phyloP scores from a whole-genome alignment of 2,329 filamentous ascomycete genomes.

The Cordyceps javanica region DNA sequence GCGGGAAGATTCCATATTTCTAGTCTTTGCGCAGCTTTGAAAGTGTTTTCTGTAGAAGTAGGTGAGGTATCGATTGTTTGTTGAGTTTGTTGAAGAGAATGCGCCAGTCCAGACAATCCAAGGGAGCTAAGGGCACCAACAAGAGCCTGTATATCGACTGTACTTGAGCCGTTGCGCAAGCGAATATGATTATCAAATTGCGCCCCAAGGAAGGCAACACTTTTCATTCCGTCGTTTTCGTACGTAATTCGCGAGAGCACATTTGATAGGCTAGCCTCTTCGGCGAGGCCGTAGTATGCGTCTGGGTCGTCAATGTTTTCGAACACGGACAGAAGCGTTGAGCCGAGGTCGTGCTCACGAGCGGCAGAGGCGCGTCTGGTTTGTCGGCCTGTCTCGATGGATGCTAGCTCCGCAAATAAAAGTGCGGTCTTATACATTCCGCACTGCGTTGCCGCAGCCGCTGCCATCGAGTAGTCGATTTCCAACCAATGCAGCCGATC shows the following conservation, averaged over 20 bases:
- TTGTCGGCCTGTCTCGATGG: constrained; percentile 47
- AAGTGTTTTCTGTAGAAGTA: constrained; percentile 62
- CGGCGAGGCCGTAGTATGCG: constrained; percentile 85
- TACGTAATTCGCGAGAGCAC: constrained; percentile 82
- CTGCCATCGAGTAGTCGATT: constrained; percentile 65
- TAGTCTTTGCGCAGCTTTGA: constrained; percentile 72
- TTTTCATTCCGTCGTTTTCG: constrained; percentile 80
- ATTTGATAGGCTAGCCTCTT: constrained; percentile 67
- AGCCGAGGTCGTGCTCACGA: constrained; percentile 50
- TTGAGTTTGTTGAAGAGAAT: constrained; percentile 67
- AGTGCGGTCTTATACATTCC: constrained; percentile 84
- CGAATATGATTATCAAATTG: constrained; percentile 83
- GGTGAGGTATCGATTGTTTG: constrained; percentile 52
- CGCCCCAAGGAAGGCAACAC: constrained; percentile 83
- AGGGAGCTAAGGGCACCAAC: constrained; percentile 72
- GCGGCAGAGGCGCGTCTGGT: constrained; percentile 62
- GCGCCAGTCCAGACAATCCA: constrained; percentile 79
- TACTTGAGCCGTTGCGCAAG: constrained; percentile 46
- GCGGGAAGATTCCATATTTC: constrained; percentile 89
- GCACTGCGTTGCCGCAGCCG: constrained; percentile 67
- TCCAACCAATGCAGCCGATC: constrained; percentile 83
- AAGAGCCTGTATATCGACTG: constrained; percentile 60
- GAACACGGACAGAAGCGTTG: constrained; percentile 75
- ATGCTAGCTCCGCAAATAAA: constrained; percentile 70
- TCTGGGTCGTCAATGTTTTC: constrained; percentile 93